Base-by-base conservation (phyloP, 2,329 filamentous ascomycete species). In the Cordyceps cicadae region DNA sequence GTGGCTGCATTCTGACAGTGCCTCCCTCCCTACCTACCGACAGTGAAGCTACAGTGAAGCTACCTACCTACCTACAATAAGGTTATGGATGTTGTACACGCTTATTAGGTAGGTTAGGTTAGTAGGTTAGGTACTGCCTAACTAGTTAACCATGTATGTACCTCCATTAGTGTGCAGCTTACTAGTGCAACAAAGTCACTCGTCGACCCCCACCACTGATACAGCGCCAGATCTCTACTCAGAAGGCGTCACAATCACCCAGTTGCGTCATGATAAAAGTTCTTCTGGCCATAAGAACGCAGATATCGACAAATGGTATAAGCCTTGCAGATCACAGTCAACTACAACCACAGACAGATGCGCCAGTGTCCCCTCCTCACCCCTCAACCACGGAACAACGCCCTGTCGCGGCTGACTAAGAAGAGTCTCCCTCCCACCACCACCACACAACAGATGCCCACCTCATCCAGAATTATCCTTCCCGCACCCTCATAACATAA, bases 401-500 rank as follows among this genome's bases (percentile, higher is more conserved):
- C 7, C 26, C 15, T 32, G 43, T 24, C 12, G 26, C 45, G 29
- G 54, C 54, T 57, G 54, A 57, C 54, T 57, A 57, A 57, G 54
- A 49, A 26, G 24, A 24, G 24, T 24, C 3, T 24, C 24, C 3
- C 45, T 56, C 43, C 43, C 19, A 9, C 12, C 24, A 39, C 43
- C 19, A 9, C 12, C 24, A 39, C 39, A 55, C 24, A 49, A 32
- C 54, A 49, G 52, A 37, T 43, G 45, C 45, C 54, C 54, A 48
- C 43, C 24, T 46, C 32, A 14, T 21, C 15, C n/a, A 19, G 24
- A 17, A 39, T 26, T 48, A 19, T 29, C 19, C 29, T 34, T 56
- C 43, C 32, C 32, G 29, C 54, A 57, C 37, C 54, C 49, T 49
- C 21, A 49, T 19, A 57, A 54, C 34, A 49, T 9, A 46, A 29